Evolutionary conservation across 257 asterid genomes (phyloP).

Genomic region (Petunia secreta): DNA sequence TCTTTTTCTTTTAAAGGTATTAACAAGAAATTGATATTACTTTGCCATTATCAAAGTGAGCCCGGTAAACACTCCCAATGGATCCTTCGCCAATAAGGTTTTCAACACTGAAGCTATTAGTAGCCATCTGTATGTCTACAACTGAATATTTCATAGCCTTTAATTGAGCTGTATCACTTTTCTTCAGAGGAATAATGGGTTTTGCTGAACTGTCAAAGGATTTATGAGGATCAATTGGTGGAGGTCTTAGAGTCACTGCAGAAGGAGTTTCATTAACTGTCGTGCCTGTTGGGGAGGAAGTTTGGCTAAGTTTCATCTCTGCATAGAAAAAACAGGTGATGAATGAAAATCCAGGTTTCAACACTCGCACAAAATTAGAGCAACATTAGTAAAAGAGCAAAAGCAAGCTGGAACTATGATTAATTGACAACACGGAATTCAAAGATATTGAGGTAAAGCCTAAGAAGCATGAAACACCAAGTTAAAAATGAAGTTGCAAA

Average conservation of each 20-base stretch:
- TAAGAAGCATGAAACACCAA: background rate
- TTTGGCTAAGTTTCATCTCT: slow-evolving; percentile 65
- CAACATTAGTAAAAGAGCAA: background rate
- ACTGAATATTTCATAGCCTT: slow-evolving; percentile 64
- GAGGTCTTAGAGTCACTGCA: slow-evolving; percentile 66
- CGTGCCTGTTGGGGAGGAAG: slow-evolving; percentile 46
- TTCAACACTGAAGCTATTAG: slow-evolving; percentile 74
- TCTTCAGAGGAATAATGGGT: slow-evolving; percentile 69
- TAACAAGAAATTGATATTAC: slow-evolving; percentile 38
- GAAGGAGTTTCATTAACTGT: slow-evolving; percentile 66
- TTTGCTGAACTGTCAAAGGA: slow-evolving; percentile 60
- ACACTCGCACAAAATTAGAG: background rate
- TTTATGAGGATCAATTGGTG: slow-evolving; percentile 71
- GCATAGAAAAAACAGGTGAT: slow-evolving; percentile 16
- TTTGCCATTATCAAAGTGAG: slow-evolving; percentile 75
- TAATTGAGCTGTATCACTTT: slow-evolving; percentile 51
- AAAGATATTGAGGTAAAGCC: background rate
- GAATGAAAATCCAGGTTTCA: background rate
- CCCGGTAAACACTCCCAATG: slow-evolving; percentile 87
- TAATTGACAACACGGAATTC: background rate
- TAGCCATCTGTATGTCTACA: slow-evolving; percentile 89
- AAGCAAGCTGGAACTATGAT: background rate
- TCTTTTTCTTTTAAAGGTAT: background rate
- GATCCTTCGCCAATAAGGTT: slow-evolving; percentile 94
- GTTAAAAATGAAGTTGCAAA: background rate